Evolutionary conservation across 106 monocot species (phyloP), one percentile per base, ranked within the genome.

Genomic region (Dendrobium huoshanense): DNA sequence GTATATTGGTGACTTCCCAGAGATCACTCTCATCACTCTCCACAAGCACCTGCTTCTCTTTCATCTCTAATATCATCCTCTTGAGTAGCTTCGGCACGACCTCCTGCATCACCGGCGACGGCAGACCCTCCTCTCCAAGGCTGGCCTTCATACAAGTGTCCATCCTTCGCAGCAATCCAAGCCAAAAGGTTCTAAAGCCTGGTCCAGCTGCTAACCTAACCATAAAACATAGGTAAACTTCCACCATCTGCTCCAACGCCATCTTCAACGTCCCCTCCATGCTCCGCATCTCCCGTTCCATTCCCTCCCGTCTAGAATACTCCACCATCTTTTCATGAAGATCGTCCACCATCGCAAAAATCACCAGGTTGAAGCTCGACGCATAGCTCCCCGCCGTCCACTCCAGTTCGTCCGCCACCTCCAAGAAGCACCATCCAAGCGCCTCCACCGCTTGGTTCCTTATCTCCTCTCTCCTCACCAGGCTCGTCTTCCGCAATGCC

Each of bases 141-240:
- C 84, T 67, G 4, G 91, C 91, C 91, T 99, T 99, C 89, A 91
- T 93, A 85, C 89, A 99, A 0, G 92, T 93, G 85, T 99, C 95
- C 95, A 99, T 92, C 85, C 95, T 81, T 82, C 95, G 72, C 80
- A 99, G 83, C 85, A 99, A 64, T 55, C 90, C 92, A 3, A 95
- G 82, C 94, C 94, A 95, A 73, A 90, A 95, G 44, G 77, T 87
- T 85, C 89, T 40, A 88, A 99, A 99, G 45, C 89, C 92, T 0
- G 86, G 80, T 79, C 85, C 90, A 79, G 87, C 88, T 42, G 88
- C 82, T 54, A 99, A 41, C 31, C 81, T 75, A 42, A 56, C 68
- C 86, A 99, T 55, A 75, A 88, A 88, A 27, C 75, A 54, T 79
- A 90, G 75, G 81, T 85, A 93, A 72, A 99, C 92, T 20, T 91